Evolutionary conservation across 163 green algal species (phyloP), one percentile per base, ranked within the genome.

Genomic region (Dunaliella salina): DNA sequence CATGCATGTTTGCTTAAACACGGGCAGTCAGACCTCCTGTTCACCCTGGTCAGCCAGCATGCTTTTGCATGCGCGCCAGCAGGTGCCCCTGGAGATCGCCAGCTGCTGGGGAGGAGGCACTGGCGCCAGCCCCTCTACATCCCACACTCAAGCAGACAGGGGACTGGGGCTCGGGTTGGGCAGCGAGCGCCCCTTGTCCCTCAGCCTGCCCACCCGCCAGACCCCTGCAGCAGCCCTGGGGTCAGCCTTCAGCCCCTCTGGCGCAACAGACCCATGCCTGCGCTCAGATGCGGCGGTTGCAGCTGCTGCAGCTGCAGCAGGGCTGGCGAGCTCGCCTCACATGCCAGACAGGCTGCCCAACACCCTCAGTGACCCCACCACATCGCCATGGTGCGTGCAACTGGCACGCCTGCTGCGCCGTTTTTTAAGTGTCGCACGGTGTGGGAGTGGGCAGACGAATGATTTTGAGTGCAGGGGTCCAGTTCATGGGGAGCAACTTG

Each of bases 41-140:
- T 50, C 40, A 50, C 40, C 3, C 40, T 50, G 3, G 40, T n/a
- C 40, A 50, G 8, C 40, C 40, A 50, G 8, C 40, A 50, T 50
- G 8, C 8, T 50, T 50, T 3, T 50, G 40, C 40, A 8, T 50
- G 40, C 40, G 40, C 4, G 3, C 40, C 40, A 50, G 40, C 40
- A 84, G 40, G 80, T 84, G 24, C 80, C 80, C 20, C 8, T 40
- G 35, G 80, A 84, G 35, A 40, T 84, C 34, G 80, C 80, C 35
- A 84, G 80, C 80, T 84, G 80, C 80, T 84, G 80, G 80, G 80
- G 40, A 0, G 40, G 40, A 50, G 40, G 40, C 40, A 29, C 34
- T 15, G 46, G 12, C 5, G 22, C 11, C 32, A 45, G 79, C 35
- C 25, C 35, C 12, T 35, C 35, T 35, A 11, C 40, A 50, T 50